Evolutionary conservation across 768 basidiomycete species (phyloP), one percentile per base, ranked within the genome.

Genomic region (Suillus sp.): DNA sequence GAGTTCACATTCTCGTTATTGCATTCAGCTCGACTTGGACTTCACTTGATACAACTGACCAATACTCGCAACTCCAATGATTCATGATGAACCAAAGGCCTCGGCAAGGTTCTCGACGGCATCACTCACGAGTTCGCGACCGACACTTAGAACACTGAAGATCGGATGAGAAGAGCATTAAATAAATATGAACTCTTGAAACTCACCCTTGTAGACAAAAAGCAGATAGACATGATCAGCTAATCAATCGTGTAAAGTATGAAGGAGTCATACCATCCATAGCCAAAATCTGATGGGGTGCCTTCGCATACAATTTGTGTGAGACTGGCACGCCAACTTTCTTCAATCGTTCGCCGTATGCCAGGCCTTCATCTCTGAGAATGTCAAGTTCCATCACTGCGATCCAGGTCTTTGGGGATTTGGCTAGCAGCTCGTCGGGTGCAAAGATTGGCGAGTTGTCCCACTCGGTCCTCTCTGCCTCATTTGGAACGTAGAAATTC

Each of bases 371-470:
- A 50, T 86, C 86, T 43, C 81, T 78, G 67, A 93, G 75, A 48
- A 92, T 86, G 72, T 93, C 91, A 16, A 86, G 73, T 70, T 90
- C 91, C 38, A 81, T 82, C 14, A 91, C 84, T 1, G 77, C 87
- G 50, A 91, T 81, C 87, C 87, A 90, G 14, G 88, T 83, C 30
- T 78, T 79, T 1, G 89, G 89, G 2, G 80, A 74, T 62, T 80
- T 83, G 53, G 72, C 74, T 63, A 91, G 73, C 37, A 84, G 68
- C 51, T 84, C 83, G 9, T 81, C 80, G 0, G 89, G 86, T 3
- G 89, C 90, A 65, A 89, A 87, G 25, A 87, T 78, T 1, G 91
- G 90, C 6, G 90, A 91, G 48, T 84, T 85, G 64, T 88, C 86
- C 87, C 89, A 91, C 57, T 87, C 84, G 0, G 77, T 80, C 75